Percentiles rank a stretch among this genome's conserved stretches.
These are phyloP conservation scores for Termitomyces sp. DNA, from an alignment of 768 basidiomycete genomes.

Conservation along the genomic window DNA sequence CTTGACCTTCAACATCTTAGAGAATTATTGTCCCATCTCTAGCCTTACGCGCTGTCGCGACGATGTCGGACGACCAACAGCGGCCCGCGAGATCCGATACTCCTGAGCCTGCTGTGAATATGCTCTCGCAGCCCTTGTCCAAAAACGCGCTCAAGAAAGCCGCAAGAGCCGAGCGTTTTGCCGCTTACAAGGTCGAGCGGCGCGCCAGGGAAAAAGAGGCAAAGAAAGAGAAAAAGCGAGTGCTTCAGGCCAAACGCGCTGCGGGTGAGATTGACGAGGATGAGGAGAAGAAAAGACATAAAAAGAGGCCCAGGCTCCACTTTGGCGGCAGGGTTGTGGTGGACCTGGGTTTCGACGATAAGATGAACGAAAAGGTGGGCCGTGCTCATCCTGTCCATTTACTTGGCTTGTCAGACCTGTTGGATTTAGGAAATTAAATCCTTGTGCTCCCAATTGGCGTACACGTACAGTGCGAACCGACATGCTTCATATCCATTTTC, in stretches of 20 bases:
- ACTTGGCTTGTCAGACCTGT: slow-evolving; percentile 12
- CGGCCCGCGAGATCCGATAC: slow-evolving; percentile 7
- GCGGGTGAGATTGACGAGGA: slow-evolving; percentile 55
- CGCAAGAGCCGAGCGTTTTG: slow-evolving; percentile 61
- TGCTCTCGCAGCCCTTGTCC: slow-evolving; percentile 38
- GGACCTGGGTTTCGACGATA: slow-evolving; percentile 88
- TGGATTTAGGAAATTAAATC: slow-evolving; percentile 78
- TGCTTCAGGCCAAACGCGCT: slow-evolving; percentile 52
- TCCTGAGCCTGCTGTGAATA: slow-evolving; percentile 3
- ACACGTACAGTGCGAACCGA: slow-evolving; percentile 86
- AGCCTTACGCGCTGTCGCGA: neutral
- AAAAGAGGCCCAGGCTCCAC: slow-evolving; percentile 34
- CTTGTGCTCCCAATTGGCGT: slow-evolving; percentile 85
- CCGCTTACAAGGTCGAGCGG: slow-evolving; percentile 64
- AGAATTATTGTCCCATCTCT: neutral
- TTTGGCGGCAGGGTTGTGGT: slow-evolving; percentile 69
- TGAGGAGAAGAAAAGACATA: slow-evolving; percentile 30
- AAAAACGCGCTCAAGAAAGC: slow-evolving; percentile 78
- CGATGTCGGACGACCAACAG: slow-evolving; percentile 7
- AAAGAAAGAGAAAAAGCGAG: slow-evolving; percentile 66
- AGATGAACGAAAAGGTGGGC: slow-evolving; percentile 89
- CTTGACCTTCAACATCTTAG: slow-evolving; percentile 2
- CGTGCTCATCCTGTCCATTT: slow-evolving; percentile 3
- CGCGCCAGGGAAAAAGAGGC: slow-evolving; percentile 73
- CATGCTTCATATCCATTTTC: slow-evolving; percentile 63